Evolutionary conservation across 108 stramenopile species (phyloP).

Genomic region (Thalassiosira profunda): DNA sequence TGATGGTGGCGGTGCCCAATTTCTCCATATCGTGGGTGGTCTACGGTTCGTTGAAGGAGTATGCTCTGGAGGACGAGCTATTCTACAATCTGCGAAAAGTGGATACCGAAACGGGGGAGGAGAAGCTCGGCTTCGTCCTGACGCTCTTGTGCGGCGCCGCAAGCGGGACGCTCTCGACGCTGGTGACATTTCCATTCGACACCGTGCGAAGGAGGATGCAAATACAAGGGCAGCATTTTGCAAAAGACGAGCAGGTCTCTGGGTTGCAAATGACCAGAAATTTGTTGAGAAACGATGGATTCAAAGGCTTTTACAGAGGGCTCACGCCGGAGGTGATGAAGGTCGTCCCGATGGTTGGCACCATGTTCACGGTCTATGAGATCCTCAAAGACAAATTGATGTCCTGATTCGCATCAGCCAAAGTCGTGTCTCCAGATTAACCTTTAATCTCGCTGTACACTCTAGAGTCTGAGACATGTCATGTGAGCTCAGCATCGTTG

Average conservation of each 20-base stretch:
- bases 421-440: no score
- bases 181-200: slow-evolving; percentile 93
- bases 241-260: slow-evolving; percentile 60
- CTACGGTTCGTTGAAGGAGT: slow-evolving; percentile 62
- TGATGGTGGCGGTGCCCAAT: slow-evolving; percentile 91
- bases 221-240: slow-evolving; percentile 85
- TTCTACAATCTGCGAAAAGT: slow-evolving; percentile 90
- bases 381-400: slow-evolving; percentile 70
- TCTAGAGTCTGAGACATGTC: no score
- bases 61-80: slow-evolving; percentile 84
- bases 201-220: slow-evolving; percentile 93
- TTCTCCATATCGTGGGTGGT: slow-evolving; percentile 92
- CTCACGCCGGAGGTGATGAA: slow-evolving; percentile 93
- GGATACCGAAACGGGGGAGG: slow-evolving; percentile 80
- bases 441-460: no score
- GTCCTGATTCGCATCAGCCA: no score
- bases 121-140: slow-evolving; percentile 71
- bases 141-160: slow-evolving; percentile 86
- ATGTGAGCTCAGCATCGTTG: no score
- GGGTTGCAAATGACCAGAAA: slow-evolving; percentile 60
- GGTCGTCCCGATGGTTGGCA: slow-evolving; percentile 96
- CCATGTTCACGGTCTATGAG: slow-evolving; percentile 95
- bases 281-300: slow-evolving; percentile 72
- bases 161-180: slow-evolving; percentile 78
- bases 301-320: slow-evolving; percentile 90